Conservation (phyloP, 371 early-diverging fungal species). For the Mucor ambiguus region DNA sequence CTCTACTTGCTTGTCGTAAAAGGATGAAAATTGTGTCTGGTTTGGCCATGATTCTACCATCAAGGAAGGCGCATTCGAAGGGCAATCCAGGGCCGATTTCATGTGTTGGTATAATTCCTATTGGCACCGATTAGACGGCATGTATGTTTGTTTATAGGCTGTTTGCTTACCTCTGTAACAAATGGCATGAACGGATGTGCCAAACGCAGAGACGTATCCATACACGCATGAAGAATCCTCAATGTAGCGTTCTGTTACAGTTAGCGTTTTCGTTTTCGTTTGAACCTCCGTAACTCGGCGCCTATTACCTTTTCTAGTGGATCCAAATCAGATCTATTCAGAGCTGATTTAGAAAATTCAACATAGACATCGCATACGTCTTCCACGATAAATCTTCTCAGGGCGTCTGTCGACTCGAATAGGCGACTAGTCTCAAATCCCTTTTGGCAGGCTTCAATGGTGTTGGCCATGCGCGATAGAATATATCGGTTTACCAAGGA, state of each 20-base stretch:
- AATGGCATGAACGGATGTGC: constrained; percentile 99
- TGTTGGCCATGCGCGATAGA: constrained; percentile 79
- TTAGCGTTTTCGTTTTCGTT: not conserved
- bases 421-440: constrained; percentile 79
- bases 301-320: constrained; percentile 42
- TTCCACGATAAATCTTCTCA: constrained; percentile 89
- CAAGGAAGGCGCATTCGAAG: constrained; percentile 38
- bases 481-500: constrained; percentile 87
- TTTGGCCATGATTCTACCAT: constrained; percentile 63
- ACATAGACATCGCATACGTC: constrained; percentile 98
- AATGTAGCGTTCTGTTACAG: constrained; percentile 36
- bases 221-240: constrained; percentile 68
- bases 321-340: constrained; percentile 45
- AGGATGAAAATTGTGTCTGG: constrained; percentile 27
- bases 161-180: constrained; percentile 90
- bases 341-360: constrained; percentile 73
- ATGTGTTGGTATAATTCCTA: constrained; percentile 69
- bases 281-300: constrained; percentile 9
- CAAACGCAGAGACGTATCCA: constrained; percentile 84
- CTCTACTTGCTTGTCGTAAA: constrained; percentile 52
- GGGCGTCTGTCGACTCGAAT: constrained; percentile 82
- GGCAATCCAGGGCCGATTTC: constrained; percentile 13
- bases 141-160: not conserved
- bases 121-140: too few relatives aligned
- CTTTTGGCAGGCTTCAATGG: constrained; percentile 63